A percentile compares a stretch with the other conserved stretches of the same genome.
Evolutionary conservation across 495 filamentous ascomycete species (phyloP).

Genomic region (Stereocaulon alpinum): DNA sequence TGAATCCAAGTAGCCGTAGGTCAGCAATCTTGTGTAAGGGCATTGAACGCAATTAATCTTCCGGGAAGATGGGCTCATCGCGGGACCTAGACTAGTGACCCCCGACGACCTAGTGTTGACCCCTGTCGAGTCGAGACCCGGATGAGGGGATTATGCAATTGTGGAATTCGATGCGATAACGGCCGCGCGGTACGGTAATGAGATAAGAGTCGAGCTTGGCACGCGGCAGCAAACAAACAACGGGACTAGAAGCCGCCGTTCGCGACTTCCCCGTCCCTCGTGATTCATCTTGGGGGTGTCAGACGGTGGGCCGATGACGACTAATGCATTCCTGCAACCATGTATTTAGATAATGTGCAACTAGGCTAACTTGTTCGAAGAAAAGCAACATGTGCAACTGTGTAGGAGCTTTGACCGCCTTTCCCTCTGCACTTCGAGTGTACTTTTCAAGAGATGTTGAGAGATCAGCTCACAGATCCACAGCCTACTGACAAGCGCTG

Average conservation of each 20-base stretch:
- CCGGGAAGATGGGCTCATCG: too few species aligned
- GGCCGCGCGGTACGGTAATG: background rate
- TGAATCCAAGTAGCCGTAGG: too few species aligned
- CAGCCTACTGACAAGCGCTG: background rate
- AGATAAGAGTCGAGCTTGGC: background rate
- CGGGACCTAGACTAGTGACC: too few species aligned
- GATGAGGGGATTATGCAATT: too few species aligned
- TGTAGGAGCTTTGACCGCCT: background rate
- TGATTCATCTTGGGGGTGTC: background rate
- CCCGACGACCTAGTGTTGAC: too few species aligned
- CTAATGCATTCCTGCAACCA: background rate
- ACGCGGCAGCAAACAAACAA: background rate
- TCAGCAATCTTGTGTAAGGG: background rate
- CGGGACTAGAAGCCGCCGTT: background rate
- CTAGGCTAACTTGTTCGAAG: too few species aligned
- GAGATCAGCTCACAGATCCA: background rate
- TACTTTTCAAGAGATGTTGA: background rate
- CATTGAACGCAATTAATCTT: too few species aligned
- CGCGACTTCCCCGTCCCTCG: background rate
- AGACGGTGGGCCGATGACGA: conserved; percentile 1
- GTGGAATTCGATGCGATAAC: background rate
- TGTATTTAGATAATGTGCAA: background rate
- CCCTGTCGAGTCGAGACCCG: too few species aligned
- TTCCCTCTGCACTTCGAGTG: background rate
- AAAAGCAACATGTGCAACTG: background rate